Conservation (phyloP, 371 early-diverging fungal species). For the Coemansia sp. region DNA sequence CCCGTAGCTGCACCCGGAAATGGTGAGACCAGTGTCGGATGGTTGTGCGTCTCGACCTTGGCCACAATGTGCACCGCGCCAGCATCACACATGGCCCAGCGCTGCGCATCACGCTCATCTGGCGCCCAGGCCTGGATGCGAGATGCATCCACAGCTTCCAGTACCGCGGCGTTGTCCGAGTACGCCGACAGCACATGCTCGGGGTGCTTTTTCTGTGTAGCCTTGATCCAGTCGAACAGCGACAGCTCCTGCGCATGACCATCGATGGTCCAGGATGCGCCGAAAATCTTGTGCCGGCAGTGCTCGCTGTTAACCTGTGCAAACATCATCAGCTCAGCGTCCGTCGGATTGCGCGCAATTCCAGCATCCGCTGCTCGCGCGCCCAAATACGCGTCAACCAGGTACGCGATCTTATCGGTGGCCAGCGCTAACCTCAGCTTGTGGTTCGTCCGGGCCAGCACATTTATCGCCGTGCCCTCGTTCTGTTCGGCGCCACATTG, state of each 20-base stretch:
- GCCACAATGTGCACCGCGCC: slow-evolving; percentile 71
- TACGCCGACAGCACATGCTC: slow-evolving; percentile 89
- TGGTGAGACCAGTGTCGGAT: slow-evolving; percentile 97
- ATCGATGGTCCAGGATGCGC: slow-evolving; percentile 94
- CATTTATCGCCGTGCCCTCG: slow-evolving; percentile 46
- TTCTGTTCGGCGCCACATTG: background rate
- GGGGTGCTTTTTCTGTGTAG: slow-evolving; percentile 83
- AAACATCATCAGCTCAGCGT: slow-evolving; percentile 98
- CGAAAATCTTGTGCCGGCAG: slow-evolving; percentile 98
- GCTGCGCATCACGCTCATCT: slow-evolving; percentile 7
- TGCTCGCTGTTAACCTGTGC: slow-evolving; percentile 99
- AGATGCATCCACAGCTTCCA: slow-evolving; percentile 74
- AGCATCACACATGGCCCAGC: slow-evolving; percentile 23
- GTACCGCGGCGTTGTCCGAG: slow-evolving; percentile 95
- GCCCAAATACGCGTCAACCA: slow-evolving; percentile 82
- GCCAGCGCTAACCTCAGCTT: slow-evolving; percentile 92
- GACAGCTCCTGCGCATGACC: slow-evolving; percentile 73
- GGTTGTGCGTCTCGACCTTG: slow-evolving; percentile 99
- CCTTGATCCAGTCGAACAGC: slow-evolving; percentile 91
- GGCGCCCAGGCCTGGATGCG: slow-evolving; percentile 61
- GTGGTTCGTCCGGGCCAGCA: slow-evolving; percentile 75
- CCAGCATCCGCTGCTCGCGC: slow-evolving; percentile 28
- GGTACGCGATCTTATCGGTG: slow-evolving; percentile 91
- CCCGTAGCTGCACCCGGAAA: slow-evolving; percentile 95
- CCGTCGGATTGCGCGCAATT: slow-evolving; percentile 87